Percentiles rank a stretch among this genome's conserved stretches.
These are phyloP conservation scores for Ustilago crameri DNA, from an alignment of 1,284 basidiomycete genomes.

Conservation along the genomic window DNA sequence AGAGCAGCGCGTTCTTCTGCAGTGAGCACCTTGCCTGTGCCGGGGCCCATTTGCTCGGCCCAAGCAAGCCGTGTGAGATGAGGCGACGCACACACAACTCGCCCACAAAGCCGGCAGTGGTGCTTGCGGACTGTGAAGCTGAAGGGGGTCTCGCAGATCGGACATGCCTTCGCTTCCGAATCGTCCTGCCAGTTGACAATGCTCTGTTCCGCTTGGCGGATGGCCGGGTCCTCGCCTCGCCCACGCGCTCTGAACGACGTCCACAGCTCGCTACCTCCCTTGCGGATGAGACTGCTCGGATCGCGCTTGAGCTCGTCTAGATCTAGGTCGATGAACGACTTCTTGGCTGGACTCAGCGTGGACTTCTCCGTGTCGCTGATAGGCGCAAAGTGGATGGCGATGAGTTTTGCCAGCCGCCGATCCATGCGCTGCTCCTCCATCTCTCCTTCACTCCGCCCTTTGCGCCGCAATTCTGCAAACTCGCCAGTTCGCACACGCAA, in stretches of 20 bases:
- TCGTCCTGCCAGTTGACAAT: slow-evolving; percentile 97
- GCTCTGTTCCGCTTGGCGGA: slow-evolving; percentile 75
- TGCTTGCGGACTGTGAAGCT: slow-evolving; percentile 92
- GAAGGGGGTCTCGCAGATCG: slow-evolving; percentile 87
- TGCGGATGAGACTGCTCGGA: slow-evolving; percentile 30
- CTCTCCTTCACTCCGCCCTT: slow-evolving; percentile 37
- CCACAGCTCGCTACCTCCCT: slow-evolving; percentile 48
- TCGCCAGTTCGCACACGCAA: slow-evolving; percentile 49
- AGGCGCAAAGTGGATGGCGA: slow-evolving; percentile 51
- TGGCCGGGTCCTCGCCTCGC: slow-evolving; percentile 40
- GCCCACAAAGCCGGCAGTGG: slow-evolving; percentile 93
- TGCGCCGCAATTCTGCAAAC: slow-evolving; percentile 36
- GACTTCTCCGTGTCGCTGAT: slow-evolving; percentile 18
- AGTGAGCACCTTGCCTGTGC: slow-evolving; percentile 29
- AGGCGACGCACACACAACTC: slow-evolving; percentile 90
- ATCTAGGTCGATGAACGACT: slow-evolving; percentile 39
- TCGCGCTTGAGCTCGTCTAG: slow-evolving; percentile 46
- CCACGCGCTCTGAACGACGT: slow-evolving; percentile 41
- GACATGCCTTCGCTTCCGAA: slow-evolving; percentile 78
- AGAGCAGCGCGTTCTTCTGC: slow-evolving; percentile 23
- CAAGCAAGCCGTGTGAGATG: slow-evolving; percentile 70
- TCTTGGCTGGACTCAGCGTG: slow-evolving; percentile 9
- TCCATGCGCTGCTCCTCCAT: slow-evolving; percentile 63
- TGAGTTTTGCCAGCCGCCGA: slow-evolving; percentile 57
- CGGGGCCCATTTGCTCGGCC: slow-evolving; percentile 34